phyloP scores from a whole-genome alignment of 2,329 filamentous ascomycete genomes.

The Trichoderma koningiopsis region DNA sequence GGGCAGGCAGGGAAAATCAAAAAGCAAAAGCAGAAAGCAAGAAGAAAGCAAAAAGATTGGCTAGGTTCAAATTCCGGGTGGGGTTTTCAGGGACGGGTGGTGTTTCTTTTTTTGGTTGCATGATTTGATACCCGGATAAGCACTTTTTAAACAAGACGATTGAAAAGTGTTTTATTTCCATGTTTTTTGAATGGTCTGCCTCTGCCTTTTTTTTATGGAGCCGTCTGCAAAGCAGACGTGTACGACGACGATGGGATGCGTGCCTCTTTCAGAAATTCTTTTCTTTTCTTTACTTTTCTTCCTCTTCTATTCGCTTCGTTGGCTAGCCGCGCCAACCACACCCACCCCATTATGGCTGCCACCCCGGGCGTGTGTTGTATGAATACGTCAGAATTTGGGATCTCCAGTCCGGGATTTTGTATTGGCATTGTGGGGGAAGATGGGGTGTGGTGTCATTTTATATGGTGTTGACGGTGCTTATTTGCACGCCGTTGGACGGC shows the following conservation, averaged over 20 bases:
- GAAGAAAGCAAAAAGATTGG: conserved; percentile 11
- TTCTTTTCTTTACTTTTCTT: not conserved
- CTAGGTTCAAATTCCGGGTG: conserved; percentile 9
- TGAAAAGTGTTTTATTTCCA: conserved; percentile 12
- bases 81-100: conserved; percentile 1
- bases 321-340: conserved; percentile 9
- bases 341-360: not conserved
- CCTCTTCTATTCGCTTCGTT: not conserved
- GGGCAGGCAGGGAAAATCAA: conserved; percentile 15
- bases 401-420: not conserved
- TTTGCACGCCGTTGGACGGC: not conserved
- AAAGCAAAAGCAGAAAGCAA: conserved; percentile 11
- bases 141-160: conserved; percentile 22
- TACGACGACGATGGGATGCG: conserved; percentile 21
- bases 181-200: conserved; percentile 16
- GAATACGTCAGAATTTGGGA: not conserved
- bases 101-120: conserved; percentile 23
- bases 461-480: conserved; percentile 1
- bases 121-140: conserved; percentile 26
- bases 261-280: not conserved
- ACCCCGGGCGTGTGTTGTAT: conserved; percentile 11
- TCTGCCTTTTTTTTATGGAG: conserved; percentile 18
- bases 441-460: not conserved
- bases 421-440: not conserved
- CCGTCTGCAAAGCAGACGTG: conserved; percentile 22